Evolutionary conservation across 148 eudicot genomes (phyloP).

Genomic region (Fagopyrum tataricum): DNA sequence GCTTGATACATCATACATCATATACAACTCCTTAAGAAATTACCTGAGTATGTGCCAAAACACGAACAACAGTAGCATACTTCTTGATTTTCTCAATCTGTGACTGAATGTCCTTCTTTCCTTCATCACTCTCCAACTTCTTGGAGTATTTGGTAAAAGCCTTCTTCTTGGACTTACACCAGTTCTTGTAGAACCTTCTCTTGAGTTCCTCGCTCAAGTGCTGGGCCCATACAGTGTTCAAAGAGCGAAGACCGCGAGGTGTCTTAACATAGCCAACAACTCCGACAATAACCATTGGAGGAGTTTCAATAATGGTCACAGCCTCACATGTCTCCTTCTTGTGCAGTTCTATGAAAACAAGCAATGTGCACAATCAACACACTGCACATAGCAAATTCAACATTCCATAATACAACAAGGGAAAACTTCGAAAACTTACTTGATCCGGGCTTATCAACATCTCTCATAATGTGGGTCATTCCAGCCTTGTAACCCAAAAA

Average conservation of each 20-base stretch:
- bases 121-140: no score
- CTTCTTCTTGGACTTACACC: no score
- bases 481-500: slow-evolving; percentile 84
- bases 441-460: no score
- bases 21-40: background rate
- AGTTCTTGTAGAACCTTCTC: no score
- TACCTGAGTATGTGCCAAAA: slow-evolving; percentile 87
- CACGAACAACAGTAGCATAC: slow-evolving; percentile 58
- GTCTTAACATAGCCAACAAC: no score
- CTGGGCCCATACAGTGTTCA: no score
- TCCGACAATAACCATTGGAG: no score
- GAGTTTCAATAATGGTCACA: slow-evolving; percentile 65
- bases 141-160: no score
- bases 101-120: slow-evolving; percentile 65
- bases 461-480: slow-evolving; percentile 79
- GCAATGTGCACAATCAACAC: background rate
- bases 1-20: background rate
- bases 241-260: no score
- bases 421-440: slow-evolving; percentile 29
- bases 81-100: slow-evolving; percentile 76
- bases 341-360: slow-evolving; percentile 49
- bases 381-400: no score
- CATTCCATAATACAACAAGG: no score
- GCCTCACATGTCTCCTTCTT: slow-evolving; percentile 88
- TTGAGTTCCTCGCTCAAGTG: no score